Conservation (phyloP, 1,139 yeast species). For the Nematodospora anomalae region DNA sequence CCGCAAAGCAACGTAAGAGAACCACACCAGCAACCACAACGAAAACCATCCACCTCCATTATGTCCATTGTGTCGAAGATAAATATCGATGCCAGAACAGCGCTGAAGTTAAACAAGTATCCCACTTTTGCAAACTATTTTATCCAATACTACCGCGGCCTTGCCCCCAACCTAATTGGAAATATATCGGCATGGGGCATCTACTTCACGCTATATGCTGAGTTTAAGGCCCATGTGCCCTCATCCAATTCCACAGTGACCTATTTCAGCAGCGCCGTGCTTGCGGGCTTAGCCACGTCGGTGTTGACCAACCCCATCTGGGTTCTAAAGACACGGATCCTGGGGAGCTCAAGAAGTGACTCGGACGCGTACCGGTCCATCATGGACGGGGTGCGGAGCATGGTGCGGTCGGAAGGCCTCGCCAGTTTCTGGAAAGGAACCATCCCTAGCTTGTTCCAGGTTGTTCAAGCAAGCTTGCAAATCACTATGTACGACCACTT, state of each 20-base stretch:
- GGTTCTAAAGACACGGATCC: slow-evolving; percentile 86
- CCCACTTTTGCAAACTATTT: slow-evolving; percentile 9
- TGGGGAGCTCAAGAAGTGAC: slow-evolving; percentile 53
- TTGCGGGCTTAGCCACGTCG: slow-evolving; percentile 77
- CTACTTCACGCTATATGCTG: slow-evolving; percentile 74
- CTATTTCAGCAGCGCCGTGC: slow-evolving; percentile 37
- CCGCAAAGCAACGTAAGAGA: no score
- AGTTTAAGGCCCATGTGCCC: slow-evolving; percentile 41
- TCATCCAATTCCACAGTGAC: slow-evolving; percentile 23
- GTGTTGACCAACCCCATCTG: slow-evolving; percentile 86
- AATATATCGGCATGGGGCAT: slow-evolving; percentile 87
- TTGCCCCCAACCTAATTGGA: slow-evolving; percentile 78
- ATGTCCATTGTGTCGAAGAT: slow-evolving; percentile 22
- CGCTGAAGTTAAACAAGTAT: slow-evolving; percentile 1
- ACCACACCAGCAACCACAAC: slow-evolving; percentile 2
- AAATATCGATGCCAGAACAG: slow-evolving; percentile 15
- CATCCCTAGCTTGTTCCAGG: slow-evolving; percentile 77
- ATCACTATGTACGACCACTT: slow-evolving; percentile 80
- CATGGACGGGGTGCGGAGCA: slow-evolving; percentile 52
- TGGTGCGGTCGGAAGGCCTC: slow-evolving; percentile 63
- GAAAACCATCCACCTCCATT: slow-evolving; percentile 13
- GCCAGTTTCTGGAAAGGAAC: slow-evolving; percentile 80
- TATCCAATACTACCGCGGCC: slow-evolving; percentile 63
- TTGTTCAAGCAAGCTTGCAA: slow-evolving; percentile 86
- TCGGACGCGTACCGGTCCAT: slow-evolving; percentile 58